Conservation (phyloP, 257 asterid genomes). For the Plantago elongata region DNA sequence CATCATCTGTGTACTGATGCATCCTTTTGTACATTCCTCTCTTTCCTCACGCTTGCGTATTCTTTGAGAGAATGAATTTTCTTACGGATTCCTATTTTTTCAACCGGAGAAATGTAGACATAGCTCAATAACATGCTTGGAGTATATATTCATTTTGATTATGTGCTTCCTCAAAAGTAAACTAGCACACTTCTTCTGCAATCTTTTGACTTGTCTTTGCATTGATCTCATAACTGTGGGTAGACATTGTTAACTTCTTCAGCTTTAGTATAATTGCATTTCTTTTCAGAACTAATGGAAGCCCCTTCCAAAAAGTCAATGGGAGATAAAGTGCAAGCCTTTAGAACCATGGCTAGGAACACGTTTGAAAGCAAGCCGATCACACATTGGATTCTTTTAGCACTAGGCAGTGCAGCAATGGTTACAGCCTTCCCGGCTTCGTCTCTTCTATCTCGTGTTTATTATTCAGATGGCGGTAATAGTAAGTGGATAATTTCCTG, state of each 20-base stretch:
- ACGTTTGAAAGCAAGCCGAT: slow-evolving; percentile 52
- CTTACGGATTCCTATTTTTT: not conserved
- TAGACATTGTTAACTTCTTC: too few relatives aligned
- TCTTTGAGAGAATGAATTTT: not conserved
- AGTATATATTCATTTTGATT: too few relatives aligned
- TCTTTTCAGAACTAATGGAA: slow-evolving; percentile 39
- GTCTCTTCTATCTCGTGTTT: slow-evolving; percentile 79
- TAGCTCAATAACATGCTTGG: too few relatives aligned
- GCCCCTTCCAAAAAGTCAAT: slow-evolving; percentile 32
- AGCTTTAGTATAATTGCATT: not conserved
- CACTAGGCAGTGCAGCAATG: slow-evolving; percentile 61
- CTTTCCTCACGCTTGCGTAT: not conserved
- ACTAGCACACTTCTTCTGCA: too few relatives aligned
- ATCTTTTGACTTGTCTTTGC: too few relatives aligned
- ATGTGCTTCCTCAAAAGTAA: too few relatives aligned
- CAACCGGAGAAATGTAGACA: not conserved
- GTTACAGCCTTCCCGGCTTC: slow-evolving; percentile 84
- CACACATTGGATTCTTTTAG: slow-evolving; percentile 72
- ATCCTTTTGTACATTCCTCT: not conserved
- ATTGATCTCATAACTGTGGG: too few relatives aligned
- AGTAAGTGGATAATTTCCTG: slow-evolving; percentile 92
- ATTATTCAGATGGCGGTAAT: slow-evolving; percentile 71
- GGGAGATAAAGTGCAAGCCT: slow-evolving; percentile 27
- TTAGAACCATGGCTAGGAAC: slow-evolving; percentile 27
- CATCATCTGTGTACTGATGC: not conserved